Evolutionary conservation across 306 rosid species (phyloP), one percentile per base, ranked within the genome.

Genomic region (Alnus rubra): DNA sequence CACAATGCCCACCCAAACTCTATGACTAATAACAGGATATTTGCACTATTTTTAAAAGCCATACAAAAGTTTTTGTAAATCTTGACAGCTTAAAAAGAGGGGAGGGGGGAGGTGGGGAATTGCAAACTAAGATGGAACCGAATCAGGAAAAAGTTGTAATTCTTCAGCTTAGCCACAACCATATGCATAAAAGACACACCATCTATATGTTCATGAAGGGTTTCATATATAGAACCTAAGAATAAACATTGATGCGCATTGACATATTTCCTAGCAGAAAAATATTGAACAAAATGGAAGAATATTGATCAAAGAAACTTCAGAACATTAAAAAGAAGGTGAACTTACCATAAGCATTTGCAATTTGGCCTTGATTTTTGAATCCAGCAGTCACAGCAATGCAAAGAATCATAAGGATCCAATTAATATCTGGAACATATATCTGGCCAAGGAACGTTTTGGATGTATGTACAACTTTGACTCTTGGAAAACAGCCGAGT

Each of bases 371-470:
- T 88, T 91, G 94, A 80, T 95, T 90, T 88, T 86, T 79, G 23
- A 95, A 95, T 65, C 99, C 97, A 54, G 98, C 97, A 6, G 99
- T 93, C 69, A 95, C 98, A 2, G 89, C 88, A 79, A 95, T 91
- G 86, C 99, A 95, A 52, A 95, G 97, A 85, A 95, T 50, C 99
- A 95, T 91, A 68, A 95, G 94, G 82, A 95, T 84, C 98, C 98
- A 95, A 76, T 95, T 95, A 69, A 95, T 87, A 80, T 95, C 99
- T 44, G 98, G 98, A 84, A 90, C 80, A 84, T 95, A 95, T 73
- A 93, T 95, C 79, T 95, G 98, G 82, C 92, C 92, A 51, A 83
- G 93, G 78, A 85, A 93, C 53, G 89, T 88, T 87, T 86, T 93
- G 54, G 98, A 95, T 31, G 98, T 95, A 80, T 95, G 86, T 48